Percentiles rank a stretch among this genome's conserved stretches.
phyloP scores from a whole-genome alignment of 1,284 basidiomycete species.

The Rhodotorula mucilaginosa region DNA sequence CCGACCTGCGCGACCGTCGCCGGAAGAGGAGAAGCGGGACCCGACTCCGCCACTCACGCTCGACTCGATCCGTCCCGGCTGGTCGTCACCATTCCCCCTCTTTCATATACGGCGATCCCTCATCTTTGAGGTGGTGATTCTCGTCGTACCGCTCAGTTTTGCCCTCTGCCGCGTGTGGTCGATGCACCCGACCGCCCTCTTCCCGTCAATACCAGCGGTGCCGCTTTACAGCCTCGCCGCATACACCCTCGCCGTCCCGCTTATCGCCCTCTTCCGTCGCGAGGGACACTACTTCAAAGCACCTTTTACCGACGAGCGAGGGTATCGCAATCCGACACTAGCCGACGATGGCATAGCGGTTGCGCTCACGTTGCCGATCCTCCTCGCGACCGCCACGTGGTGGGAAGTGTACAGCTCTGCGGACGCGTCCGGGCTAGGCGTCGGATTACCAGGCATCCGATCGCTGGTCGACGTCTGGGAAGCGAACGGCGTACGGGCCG shows the following conservation, averaged over 20 bases:
- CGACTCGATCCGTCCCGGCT: conserved; percentile 31
- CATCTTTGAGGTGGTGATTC: conserved; percentile 39
- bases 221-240: conserved; percentile 34
- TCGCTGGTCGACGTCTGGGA: conserved; percentile 45
- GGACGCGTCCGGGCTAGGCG: not conserved
- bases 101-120: conserved; percentile 39
- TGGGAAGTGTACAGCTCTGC: conserved; percentile 40
- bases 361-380: conserved; percentile 42
- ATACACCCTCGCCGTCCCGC: conserved; percentile 37
- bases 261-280: conserved; percentile 43
- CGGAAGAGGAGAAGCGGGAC: conserved; percentile 6
- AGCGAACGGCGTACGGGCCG: conserved; percentile 33
- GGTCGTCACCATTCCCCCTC: conserved; percentile 32
- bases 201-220: conserved; percentile 25
- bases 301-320: conserved; percentile 47
- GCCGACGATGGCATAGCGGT: conserved; percentile 45
- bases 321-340: conserved; percentile 40
- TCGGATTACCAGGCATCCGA: conserved; percentile 33
- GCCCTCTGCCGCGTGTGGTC: conserved; percentile 36
- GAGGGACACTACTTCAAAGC: conserved; percentile 39
- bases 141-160: conserved; percentile 35
- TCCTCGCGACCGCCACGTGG: conserved; percentile 41
- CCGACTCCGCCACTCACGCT: conserved; percentile 35
- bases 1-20: conserved; percentile 1
- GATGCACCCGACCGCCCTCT: conserved; percentile 26